Conservation (phyloP, 1,284 basidiomycete species). For the Phellinidium pouzarii region DNA sequence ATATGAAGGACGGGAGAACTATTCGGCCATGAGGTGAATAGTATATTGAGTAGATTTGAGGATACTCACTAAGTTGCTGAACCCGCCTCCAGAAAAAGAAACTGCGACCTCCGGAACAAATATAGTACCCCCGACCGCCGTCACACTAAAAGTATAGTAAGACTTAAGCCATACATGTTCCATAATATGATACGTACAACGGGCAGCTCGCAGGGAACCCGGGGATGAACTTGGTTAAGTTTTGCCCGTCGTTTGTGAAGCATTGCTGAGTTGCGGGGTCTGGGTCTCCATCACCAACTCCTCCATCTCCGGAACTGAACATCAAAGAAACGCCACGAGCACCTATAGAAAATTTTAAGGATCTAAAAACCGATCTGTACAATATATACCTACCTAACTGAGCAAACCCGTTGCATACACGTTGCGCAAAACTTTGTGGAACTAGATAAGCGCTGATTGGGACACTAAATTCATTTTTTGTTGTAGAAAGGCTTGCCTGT, state of each 20-base stretch:
- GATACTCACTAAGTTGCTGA: constrained; percentile 47
- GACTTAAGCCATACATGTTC: not conserved
- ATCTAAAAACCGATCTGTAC: not conserved
- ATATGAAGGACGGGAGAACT: constrained; percentile 52
- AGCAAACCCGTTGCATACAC: constrained; percentile 60
- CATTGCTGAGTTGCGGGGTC: constrained; percentile 47
- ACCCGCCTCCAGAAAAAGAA: constrained; percentile 61
- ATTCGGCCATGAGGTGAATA: not conserved
- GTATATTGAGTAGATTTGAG: not conserved
- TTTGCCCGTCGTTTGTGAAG: constrained; percentile 51
- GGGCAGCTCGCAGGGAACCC: constrained; percentile 52
- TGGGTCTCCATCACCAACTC: constrained; percentile 54
- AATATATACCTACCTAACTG: constrained; percentile 42
- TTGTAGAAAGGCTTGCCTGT: constrained; percentile 36
- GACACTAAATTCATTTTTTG: constrained; percentile 1
- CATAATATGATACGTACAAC: constrained; percentile 26
- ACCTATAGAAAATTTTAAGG: constrained; percentile 30
- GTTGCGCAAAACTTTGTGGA: constrained; percentile 51
- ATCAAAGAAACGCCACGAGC: constrained; percentile 57
- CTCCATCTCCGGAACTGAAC: constrained; percentile 63
- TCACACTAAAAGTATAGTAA: constrained; percentile 27
- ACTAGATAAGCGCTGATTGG: constrained; percentile 33
- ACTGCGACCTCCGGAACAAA: constrained; percentile 50
- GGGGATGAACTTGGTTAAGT: constrained; percentile 50
- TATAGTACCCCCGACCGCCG: constrained; percentile 52